Percentiles rank a stretch among this genome's conserved stretches.
These are phyloP conservation scores for Tremellales sp. DNA, from an alignment of 1,284 basidiomycete genomes.

Conservation along the genomic window DNA sequence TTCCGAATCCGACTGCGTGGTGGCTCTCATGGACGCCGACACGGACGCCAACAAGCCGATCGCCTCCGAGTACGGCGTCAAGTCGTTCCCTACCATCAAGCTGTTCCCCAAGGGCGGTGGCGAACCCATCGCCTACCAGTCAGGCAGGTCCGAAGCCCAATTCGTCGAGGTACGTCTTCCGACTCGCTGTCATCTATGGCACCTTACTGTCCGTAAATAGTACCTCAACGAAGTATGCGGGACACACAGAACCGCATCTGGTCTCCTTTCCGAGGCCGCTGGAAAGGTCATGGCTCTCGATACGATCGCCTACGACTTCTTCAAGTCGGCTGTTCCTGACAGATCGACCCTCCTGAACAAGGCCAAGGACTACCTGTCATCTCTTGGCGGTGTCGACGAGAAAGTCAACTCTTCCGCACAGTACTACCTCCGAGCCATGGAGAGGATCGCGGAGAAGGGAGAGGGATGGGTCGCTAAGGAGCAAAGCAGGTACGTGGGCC, in stretches of 20 bases:
- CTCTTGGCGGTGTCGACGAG: conserved; percentile 25
- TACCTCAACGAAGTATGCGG: conserved; percentile 81
- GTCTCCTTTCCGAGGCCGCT: conserved; percentile 74
- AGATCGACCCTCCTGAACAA: conserved; percentile 60
- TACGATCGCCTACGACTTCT: conserved; percentile 71
- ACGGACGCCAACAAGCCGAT: conserved; percentile 72
- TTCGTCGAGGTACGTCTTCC: conserved; percentile 45
- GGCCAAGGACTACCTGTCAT: conserved; percentile 47
- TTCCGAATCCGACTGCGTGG: conserved; percentile 70
- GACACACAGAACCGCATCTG: conserved; percentile 74
- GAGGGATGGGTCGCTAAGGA: conserved; percentile 84
- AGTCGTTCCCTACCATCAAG: conserved; percentile 83
- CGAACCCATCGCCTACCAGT: conserved; percentile 60
- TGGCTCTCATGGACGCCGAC: conserved; percentile 90
- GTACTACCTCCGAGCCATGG: conserved; percentile 88
- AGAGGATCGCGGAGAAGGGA: conserved; percentile 70
- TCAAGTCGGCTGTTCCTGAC: conserved; percentile 53
- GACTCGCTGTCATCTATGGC: not conserved
- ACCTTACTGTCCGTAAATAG: too few relatives aligned
- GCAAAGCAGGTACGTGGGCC: conserved; percentile 62
- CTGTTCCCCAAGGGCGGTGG: conserved; percentile 75
- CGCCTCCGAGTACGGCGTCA: conserved; percentile 68
- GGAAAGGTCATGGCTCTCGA: conserved; percentile 79
- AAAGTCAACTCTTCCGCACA: conserved; percentile 55
- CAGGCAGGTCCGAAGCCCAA: conserved; percentile 47